Base-by-base conservation (phyloP, 768 basidiomycete genomes). In the Suillus paluster region DNA sequence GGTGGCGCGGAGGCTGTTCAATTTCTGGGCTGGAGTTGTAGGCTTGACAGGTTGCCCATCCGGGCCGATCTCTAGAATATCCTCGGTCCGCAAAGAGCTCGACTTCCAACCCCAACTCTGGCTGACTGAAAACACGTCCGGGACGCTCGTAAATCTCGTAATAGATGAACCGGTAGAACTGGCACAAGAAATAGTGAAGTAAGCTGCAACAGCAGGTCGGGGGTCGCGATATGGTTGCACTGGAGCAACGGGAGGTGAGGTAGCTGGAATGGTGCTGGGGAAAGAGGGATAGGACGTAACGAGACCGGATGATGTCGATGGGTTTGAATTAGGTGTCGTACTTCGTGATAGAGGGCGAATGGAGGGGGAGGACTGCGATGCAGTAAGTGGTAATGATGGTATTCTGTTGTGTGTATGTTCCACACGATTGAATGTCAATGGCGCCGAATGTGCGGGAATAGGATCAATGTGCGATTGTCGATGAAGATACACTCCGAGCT, bases 51-150 rank as follows among this genome's bases (percentile, higher is more conserved):
- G 66, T n/a, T 70, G 63, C 19, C 70, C 66, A 62, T 73, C 70
- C 17, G 79, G 72, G 39, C 74, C 71, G 17, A 75, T 75, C 55
- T 85, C 69, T 63, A 79, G 69, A 67, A 83, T 80, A 60, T 83
- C 85, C 58, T 86, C 84, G 21, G 79, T 81, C 17, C 81, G 71
- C 55, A 88, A 70, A 21, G 83, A 83, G 61, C 81, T 82, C 58
- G 82, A 83, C 77, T 94, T 95, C 95, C 95, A 96, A 0, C 95
- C 95, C 95, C 94, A 97, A 64, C 91, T 93, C 80, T 95, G 93
- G 63, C 87, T 87, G 49, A 94, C 81, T 33, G 88, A 82, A 71
- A 97, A 97, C 48, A 84, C 81, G 70, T 97, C 95, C 1, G 95
- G 95, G 4, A 89, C 84, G 65, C 92, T 95, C 53, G 88, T 85